Conservation (phyloP, 169 alveolate genomes). For the Babesia ovata region DNA sequence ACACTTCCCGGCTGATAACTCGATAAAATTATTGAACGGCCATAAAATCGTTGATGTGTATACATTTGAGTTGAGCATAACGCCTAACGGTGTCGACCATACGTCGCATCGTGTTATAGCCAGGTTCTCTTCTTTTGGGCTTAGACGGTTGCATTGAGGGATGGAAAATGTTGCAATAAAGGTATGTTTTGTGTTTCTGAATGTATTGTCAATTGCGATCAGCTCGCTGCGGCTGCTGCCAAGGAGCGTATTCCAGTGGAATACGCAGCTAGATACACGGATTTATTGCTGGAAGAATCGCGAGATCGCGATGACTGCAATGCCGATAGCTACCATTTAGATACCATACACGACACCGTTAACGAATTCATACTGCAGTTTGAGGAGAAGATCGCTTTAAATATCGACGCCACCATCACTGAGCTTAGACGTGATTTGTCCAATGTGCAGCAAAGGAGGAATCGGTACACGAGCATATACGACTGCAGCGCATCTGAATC, state of each 20-base stretch:
- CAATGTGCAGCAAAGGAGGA: neutral
- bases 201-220: neutral
- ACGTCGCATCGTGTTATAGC: no score
- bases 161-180: conserved; percentile 18
- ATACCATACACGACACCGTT: conserved; percentile 9
- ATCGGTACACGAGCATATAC: conserved; percentile 40
- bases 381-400: conserved; percentile 5
- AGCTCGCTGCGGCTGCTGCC: conserved; percentile 29
- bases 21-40: no score
- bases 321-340: conserved; percentile 1
- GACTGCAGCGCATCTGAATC: conserved; percentile 6
- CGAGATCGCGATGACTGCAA: neutral
- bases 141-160: neutral
- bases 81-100: no score
- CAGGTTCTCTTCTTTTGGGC: no score
- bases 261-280: conserved; percentile 15
- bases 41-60: no score
- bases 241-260: conserved; percentile 28
- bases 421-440: conserved; percentile 14
- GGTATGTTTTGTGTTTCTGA: conserved; percentile 4
- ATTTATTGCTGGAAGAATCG: conserved; percentile 24
- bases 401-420: neutral
- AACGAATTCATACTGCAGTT: conserved; percentile 7
- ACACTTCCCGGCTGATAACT: no score
- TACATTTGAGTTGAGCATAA: no score